Percentiles rank a stretch among this genome's conserved stretches.
Evolutionary conservation across 345 rosid species (phyloP).

Genomic region (Passiflora organensis): DNA sequence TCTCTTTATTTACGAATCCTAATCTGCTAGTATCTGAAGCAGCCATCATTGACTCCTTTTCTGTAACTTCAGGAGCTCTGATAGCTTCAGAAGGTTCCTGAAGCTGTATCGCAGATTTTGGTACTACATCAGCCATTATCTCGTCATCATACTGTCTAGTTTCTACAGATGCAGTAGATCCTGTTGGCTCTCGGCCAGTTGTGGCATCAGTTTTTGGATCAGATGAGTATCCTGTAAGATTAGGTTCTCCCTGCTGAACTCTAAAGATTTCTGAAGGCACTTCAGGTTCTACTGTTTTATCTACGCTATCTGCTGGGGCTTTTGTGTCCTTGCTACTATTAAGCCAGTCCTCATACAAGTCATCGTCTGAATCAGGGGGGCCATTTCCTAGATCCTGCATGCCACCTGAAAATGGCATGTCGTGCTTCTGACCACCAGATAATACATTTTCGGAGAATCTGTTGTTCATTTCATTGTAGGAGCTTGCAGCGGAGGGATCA

Average conservation of each 20-base stretch:
- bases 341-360: conserved; percentile 35
- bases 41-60: conserved; percentile 8
- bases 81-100: conserved; percentile 28
- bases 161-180: conserved; percentile 17
- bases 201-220: conserved; percentile 16
- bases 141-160: conserved; percentile 21
- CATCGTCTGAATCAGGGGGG: conserved; percentile 33
- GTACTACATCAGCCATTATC: conserved; percentile 24
- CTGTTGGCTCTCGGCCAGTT: conserved; percentile 20
- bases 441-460: conserved; percentile 19
- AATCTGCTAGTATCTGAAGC: not conserved
- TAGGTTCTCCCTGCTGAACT: conserved; percentile 15
- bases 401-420: conserved; percentile 22
- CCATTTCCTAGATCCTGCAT: conserved; percentile 15
- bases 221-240: conserved; percentile 9
- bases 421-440: conserved; percentile 24
- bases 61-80: conserved; percentile 4
- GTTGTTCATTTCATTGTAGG: conserved; percentile 19
- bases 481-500: conserved; percentile 30
- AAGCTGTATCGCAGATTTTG: conserved; percentile 24
- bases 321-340: conserved; percentile 23
- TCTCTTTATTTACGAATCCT: conserved; percentile 4
- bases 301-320: conserved; percentile 15
- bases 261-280: conserved; percentile 5
- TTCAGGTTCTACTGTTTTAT: conserved; percentile 14